phyloP scores from a whole-genome alignment of 139 green algal species.

The Asterochloris erici region DNA sequence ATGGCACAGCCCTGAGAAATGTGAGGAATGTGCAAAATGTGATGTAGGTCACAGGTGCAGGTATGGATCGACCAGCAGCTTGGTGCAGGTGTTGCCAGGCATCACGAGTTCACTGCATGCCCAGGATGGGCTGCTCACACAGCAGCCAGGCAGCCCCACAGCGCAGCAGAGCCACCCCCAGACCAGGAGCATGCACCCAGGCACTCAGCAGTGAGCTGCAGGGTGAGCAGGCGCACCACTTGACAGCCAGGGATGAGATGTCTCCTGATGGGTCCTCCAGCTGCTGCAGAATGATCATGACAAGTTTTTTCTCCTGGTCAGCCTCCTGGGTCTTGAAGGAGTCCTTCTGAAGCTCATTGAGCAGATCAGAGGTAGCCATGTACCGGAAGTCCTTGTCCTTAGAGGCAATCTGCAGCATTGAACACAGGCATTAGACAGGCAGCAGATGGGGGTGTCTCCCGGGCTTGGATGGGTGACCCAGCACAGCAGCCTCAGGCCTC shows the following conservation, averaged over 20 bases:
- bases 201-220: not conserved
- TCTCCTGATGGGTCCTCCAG: slow-evolving; percentile 86
- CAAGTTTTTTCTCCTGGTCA: slow-evolving; percentile 56
- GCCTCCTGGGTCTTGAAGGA: slow-evolving; percentile 59
- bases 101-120: not conserved
- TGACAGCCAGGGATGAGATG: slow-evolving; percentile 86
- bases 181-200: not conserved
- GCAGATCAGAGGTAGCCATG: slow-evolving; percentile 93
- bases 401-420: slow-evolving; percentile 33
- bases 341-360: slow-evolving; percentile 78
- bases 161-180: not conserved
- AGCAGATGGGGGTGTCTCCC: not conserved
- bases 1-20: too few species aligned
- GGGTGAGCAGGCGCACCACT: slow-evolving; percentile 59
- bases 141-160: not conserved
- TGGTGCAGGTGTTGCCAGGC: too few species aligned
- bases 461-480: not conserved
- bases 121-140: not conserved
- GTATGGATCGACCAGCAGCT: too few species aligned
- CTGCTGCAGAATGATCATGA: slow-evolving; percentile 67
- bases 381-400: slow-evolving; percentile 66
- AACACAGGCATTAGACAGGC: not conserved
- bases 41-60: too few species aligned
- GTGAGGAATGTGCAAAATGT: too few species aligned
- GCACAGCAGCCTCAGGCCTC: not conserved